Base-by-base conservation (phyloP, 106 monocot species). In the Platanthera zijinensis region DNA sequence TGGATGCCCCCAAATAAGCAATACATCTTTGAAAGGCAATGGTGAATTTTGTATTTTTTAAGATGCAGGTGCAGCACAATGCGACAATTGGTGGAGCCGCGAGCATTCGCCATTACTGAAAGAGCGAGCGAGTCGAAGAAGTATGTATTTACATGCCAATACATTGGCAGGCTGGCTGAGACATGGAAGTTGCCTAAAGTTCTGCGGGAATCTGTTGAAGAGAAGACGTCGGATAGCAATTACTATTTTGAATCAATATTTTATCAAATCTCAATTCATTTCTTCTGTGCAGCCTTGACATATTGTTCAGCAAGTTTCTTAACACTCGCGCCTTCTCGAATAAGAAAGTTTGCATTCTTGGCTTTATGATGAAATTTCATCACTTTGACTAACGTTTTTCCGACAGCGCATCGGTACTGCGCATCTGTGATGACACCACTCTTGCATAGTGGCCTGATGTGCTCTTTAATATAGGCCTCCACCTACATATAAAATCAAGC, bases 371-470 rank as follows among this genome's bases (percentile, higher is more conserved):
- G 96, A 77, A 74, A 93, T 79, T 53, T 87, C 93, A 96, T 91
- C 18, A 96, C 91, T 50, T 96, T 96, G 8, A 91, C 89, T 21
- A 84, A 83, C 9, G 96, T 86, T 79, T 89, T 96, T 0, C 69
- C 80, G 0, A 91, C 96, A 0, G 96, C 85, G 93, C 96, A 96
- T 47, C 91, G 74, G 77, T 93, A 96, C 75, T 96, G 90, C 47
- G 84, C 88, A 2, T 83, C 89, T 11, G 86, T 91, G 69, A 96
- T 93, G 10, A 96, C 81, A 11, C 90, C 87, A 57, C 93, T 96
- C 77, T 93, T 96, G 86, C 91, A 96, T 39, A 96, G 81, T 19
- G 93, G 96, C 62, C 96, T 84, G 69, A 96, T 84, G 82, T 96
- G 93, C 71, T 91, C 96, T 84, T 96, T 96, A 48, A 96, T 73